Evolutionary conservation across 2,329 filamentous ascomycete genomes (phyloP), one percentile per base, ranked within the genome.

Genomic region (Beauveria australis): DNA sequence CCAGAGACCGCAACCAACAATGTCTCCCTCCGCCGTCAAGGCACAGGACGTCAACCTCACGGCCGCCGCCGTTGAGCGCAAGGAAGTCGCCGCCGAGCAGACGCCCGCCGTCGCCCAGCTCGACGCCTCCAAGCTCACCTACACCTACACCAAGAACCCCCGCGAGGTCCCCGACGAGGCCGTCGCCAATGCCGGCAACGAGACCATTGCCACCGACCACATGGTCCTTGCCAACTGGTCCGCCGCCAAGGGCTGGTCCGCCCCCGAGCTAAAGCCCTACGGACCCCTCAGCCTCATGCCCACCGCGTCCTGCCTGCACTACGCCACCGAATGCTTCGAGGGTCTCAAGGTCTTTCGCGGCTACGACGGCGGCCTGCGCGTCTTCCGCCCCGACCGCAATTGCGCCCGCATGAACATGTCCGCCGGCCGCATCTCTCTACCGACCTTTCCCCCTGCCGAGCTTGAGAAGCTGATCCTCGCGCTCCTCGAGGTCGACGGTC

Each of bases 281-380:
- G 89, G 89, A 0, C 88, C 89, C 12, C 77, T 96, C 58, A 81
- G 81, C 64, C 84, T 96, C 68, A 88, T 91, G 78, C 91, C 91
- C 41, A 92, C 88, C 5, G 89, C 91, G 16, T 89, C 86, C 3
- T 86, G 87, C 63, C 81, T 96, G 63, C 91, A 96, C 80, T 96
- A 96, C 75, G 91, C 91, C 12, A 95, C 91, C 53, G 89, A 93
- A 75, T 95, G 91, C 74, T 96, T 95, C 76, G 91, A 96, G 76
- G 91, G 91, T 14, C 76, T 83, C 67, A 96, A 95, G 75, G 84
- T 85, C 56, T 95, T 91, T 80, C 86, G 91, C 55, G 91, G 91
- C 60, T 82, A 82, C 66, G 89, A 93, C 72, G 87, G 87, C 67
- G 83, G 82, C 68, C 81, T 92, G 60, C 86, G 89, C 62, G 77